Base-by-base conservation (phyloP, 352 stramenopile species). In the Globisporangium nagaii region DNA sequence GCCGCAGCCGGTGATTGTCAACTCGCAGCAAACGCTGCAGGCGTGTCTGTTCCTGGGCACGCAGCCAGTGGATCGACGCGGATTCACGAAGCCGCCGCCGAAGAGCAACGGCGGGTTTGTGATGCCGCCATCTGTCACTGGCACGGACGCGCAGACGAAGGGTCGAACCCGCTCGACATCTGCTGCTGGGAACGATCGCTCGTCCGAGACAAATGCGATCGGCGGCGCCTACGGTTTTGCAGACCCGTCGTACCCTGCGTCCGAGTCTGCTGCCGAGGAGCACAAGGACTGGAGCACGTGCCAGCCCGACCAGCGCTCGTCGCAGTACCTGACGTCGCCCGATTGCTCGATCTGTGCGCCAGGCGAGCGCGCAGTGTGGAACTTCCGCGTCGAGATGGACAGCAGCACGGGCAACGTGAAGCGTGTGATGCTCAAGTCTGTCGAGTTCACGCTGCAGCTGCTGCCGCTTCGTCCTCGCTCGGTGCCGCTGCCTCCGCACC, bases 281-380 rank as follows among this genome's bases (percentile, higher is more conserved):
- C 87, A 90, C 68, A 95, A 95, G 48, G 85, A 95, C 58, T 95
- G 85, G 85, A 95, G 83, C 44, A 86, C 80, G 7, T 95, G 85
- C 22, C 81, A 86, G 22, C 85, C 85, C 19, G 85, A 95, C 31
- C 85, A 95, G 57, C 82, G 85, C 25, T 75, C 80, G 3, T 46
- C 77, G 0, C 79, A 91, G 49, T 87, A 79, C 50, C 63, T 95
- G 19, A 63, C 63, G 11, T 56, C 79, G 1, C 84, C 79, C 7
- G 79, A 90, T 22, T 88, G 80, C 25, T 93, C 80, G 4, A 34
- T 95, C 3, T 95, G 85, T 51, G 81, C 73, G 7, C 80, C 82
- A 22, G 84, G 84, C 3, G 85, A 95, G 55, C 83, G 85, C 36
- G 84, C 81, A 11, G 78, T 95, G 8, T 95, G 85, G 85, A 95